Base-by-base conservation (phyloP, 805 yeast species). In the Teunomyces cretensis region DNA sequence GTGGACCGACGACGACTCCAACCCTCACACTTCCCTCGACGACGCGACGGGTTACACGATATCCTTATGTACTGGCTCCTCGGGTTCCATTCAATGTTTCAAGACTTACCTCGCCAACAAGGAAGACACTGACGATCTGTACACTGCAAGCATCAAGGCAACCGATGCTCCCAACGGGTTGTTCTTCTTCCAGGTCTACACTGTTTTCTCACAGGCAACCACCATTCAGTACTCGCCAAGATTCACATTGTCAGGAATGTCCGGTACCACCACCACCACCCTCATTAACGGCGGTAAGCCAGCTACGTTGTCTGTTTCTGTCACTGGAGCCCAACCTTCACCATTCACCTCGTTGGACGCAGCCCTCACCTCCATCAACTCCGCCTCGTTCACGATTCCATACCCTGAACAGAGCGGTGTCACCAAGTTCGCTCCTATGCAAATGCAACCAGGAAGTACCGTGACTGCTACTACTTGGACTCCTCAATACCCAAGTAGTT, bases 361-460 rank as follows among this genome's bases (percentile, higher is more conserved):
- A 6, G 54, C 61, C 2, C 52, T 52, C 6, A 44, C 48, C 6
- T 11, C 64, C 9, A 35, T 64, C 33, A 52, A 67, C 54, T 57
- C 73, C 1, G 65, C 61, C 9, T 83, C 89, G 2, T 85, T 84
- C 62, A 60, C 83, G 2, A 68, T 90, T 6, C 77, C 95, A 2
- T 92, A 91, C 67, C 78, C 88, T 2, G 51, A 55, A 55, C 98
- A 92, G 68, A 84, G 94, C 0, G 96, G 96, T 26, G 64, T 54
- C 15, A 80, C 87, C 8, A 78, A 91, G 55, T 88, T 68, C 64
- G 97, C 98, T 1, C 97, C 97, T 43, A 88, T 90, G 96, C 97
- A 91, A 68, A 62, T 74, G 47, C 96, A 89, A 66, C 97, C 99
- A 5, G 87, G 84, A 3, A 58, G 86, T 1, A 68, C 67, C 8